phyloP scores from a whole-genome alignment of 1,284 basidiomycete species.

The Athelia psychrophila region DNA sequence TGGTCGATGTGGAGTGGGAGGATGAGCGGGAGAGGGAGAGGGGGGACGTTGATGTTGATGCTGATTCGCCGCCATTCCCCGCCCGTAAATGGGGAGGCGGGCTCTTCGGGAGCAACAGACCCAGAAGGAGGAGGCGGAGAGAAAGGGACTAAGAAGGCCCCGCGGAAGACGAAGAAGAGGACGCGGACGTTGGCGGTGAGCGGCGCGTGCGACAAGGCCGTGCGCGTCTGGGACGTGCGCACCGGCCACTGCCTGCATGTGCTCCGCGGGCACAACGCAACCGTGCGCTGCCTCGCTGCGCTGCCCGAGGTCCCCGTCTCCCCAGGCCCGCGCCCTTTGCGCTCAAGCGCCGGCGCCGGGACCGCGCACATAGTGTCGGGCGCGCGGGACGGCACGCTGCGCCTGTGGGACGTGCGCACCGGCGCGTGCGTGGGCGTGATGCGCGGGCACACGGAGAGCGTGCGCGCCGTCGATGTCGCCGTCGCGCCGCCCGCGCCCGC shows the following conservation, averaged over 20 bases:
- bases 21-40: no score
- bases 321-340: no score
- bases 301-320: slow-evolving; percentile 87
- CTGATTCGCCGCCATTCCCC: no score
- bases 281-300: slow-evolving; percentile 89
- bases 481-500: no score
- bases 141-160: no score
- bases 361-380: slow-evolving; percentile 58
- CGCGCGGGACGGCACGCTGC: slow-evolving; percentile 82
- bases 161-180: slow-evolving; percentile 34
- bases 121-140: no score
- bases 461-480: slow-evolving; percentile 88
- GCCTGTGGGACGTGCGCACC: slow-evolving; percentile 91
- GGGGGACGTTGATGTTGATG: no score
- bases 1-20: slow-evolving; percentile 66
- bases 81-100: no score
- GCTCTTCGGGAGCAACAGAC: no score
- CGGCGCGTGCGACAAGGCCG: slow-evolving; percentile 88
- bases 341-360: no score
- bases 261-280: slow-evolving; percentile 85
- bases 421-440: slow-evolving; percentile 73
- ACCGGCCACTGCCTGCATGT: slow-evolving; percentile 75
- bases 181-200: slow-evolving; percentile 77
- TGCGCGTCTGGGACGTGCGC: slow-evolving; percentile 87
- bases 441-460: slow-evolving; percentile 79